phyloP scores from a whole-genome alignment of 2,329 filamentous ascomycete species.

The Gaeumannomyces tritici region DNA sequence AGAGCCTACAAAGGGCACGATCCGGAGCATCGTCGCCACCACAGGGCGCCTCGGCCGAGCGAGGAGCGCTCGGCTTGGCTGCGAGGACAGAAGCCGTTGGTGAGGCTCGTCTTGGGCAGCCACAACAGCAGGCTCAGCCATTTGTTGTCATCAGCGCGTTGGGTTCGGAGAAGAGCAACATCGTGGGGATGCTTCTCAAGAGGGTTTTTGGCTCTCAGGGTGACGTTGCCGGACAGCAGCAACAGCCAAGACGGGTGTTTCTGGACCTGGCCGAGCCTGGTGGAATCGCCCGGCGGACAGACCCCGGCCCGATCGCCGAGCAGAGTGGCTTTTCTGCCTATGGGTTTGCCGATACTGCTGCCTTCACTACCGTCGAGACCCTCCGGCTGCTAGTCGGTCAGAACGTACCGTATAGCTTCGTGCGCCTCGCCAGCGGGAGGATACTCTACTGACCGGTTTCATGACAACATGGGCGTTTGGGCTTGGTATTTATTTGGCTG shows the following conservation, averaged over 20 bases:
- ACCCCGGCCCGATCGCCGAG: constrained; percentile 61
- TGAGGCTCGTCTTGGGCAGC: neutral
- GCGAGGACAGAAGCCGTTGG: too few species aligned
- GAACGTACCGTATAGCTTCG: constrained; percentile 83
- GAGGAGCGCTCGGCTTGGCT: too few species aligned
- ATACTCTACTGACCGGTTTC: constrained; percentile 31
- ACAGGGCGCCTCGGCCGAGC: constrained; percentile 15
- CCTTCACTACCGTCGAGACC: constrained; percentile 78
- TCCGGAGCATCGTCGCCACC: constrained; percentile 19
- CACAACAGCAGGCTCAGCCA: constrained; percentile 30
- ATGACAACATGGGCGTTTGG: neutral
- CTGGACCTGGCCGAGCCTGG: constrained; percentile 60
- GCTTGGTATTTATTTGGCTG: neutral
- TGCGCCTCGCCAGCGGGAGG: constrained; percentile 56
- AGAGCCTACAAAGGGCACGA: constrained; percentile 46
- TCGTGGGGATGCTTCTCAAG: constrained; percentile 63
- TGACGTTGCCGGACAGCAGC: neutral
- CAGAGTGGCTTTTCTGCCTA: constrained; percentile 72
- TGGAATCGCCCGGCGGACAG: constrained; percentile 42
- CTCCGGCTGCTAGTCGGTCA: constrained; percentile 70
- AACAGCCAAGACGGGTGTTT: constrained; percentile 49
- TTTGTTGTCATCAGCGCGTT: constrained; percentile 77
- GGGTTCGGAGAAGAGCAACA: constrained; percentile 65
- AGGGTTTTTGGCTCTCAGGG: constrained; percentile 55
- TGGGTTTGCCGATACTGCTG: constrained; percentile 68